Conservation (phyloP, 2,329 filamentous ascomycete genomes). For the Fusarium camptoceras region DNA sequence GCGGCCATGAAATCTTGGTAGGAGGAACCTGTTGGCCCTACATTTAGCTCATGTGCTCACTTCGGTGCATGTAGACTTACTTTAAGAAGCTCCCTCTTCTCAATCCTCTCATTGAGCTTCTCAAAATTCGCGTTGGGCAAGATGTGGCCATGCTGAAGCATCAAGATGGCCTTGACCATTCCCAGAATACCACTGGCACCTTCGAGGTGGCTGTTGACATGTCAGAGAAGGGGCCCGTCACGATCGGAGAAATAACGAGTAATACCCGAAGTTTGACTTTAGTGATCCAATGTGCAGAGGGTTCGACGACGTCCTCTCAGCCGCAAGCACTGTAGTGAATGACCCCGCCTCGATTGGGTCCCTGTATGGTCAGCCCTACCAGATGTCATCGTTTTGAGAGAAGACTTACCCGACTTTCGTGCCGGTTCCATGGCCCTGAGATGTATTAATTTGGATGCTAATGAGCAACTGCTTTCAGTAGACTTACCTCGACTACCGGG, state of each 20-base stretch:
- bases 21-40: not conserved
- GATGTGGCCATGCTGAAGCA: not conserved
- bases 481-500: not conserved
- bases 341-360: not conserved
- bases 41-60: not conserved
- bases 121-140: not conserved
- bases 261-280: not conserved
- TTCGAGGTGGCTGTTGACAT: not conserved
- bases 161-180: not conserved
- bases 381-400: not conserved
- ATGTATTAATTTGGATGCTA: not conserved
- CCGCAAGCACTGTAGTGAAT: not conserved
- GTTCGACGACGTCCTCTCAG: not conserved
- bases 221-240: not conserved
- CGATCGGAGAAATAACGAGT: not conserved
- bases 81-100: not conserved
- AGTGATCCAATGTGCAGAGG: not conserved
- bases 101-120: not conserved
- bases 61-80: not conserved
- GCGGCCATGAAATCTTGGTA: not conserved
- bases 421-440: not conserved
- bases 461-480: not conserved
- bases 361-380: not conserved
- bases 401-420: not conserved
- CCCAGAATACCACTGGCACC: conserved; percentile 1